Conservation (phyloP, 352 stramenopile genomes). For the Phytophthora gonapodyides region DNA sequence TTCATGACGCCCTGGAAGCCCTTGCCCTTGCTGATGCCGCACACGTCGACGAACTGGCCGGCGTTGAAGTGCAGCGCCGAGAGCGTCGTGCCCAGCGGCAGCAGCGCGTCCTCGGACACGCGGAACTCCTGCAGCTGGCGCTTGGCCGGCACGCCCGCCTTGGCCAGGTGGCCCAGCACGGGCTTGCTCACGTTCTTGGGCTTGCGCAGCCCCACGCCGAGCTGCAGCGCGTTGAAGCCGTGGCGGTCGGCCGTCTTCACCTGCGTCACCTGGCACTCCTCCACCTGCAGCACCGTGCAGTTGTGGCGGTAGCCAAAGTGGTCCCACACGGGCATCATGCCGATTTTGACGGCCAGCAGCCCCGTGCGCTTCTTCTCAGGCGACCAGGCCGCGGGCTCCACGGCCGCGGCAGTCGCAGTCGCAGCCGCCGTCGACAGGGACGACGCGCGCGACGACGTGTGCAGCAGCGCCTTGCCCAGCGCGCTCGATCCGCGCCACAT, state of each 20-base stretch:
- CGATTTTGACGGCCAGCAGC: slow-evolving; percentile 96
- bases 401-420: slow-evolving; percentile 3
- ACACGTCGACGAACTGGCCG: slow-evolving; percentile 98
- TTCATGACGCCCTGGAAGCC: slow-evolving; percentile 98
- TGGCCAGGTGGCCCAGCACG: slow-evolving; percentile 91
- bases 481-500: slow-evolving; percentile 45
- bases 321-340: slow-evolving; percentile 99
- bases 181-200: slow-evolving; percentile 95
- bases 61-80: slow-evolving; percentile 97
- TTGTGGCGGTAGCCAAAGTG: slow-evolving; percentile 96
- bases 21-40: slow-evolving; percentile 92
- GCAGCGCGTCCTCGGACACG: slow-evolving; percentile 89
- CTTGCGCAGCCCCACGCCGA: slow-evolving; percentile 97
- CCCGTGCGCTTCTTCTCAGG: slow-evolving; percentile 89
- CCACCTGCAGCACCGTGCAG: slow-evolving; percentile 94
- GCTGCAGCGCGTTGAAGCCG: slow-evolving; percentile 95
- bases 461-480: slow-evolving; percentile 26
- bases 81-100: slow-evolving; percentile 92
- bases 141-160: slow-evolving; percentile 93
- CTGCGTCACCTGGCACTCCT: slow-evolving; percentile 94
- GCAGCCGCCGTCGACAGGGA: slow-evolving; percentile 31
- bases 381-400: slow-evolving; percentile 50
- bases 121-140: slow-evolving; percentile 96
- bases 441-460: slow-evolving; percentile 15
- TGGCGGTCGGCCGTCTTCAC: slow-evolving; percentile 95